Conservation (phyloP, 192 early-diverging fungal species). For the Diversispora eburnea region DNA sequence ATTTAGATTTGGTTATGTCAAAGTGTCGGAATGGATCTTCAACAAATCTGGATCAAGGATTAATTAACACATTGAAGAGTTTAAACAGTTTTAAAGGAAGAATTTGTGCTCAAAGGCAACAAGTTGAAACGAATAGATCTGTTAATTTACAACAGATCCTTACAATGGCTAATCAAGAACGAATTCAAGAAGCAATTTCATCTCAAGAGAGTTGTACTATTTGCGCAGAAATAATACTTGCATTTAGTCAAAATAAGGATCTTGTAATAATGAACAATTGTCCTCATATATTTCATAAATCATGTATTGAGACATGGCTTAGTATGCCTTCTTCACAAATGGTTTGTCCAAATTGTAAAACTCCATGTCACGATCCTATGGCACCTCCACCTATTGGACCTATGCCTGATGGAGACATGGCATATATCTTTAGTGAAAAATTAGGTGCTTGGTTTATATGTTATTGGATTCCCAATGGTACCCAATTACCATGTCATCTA, state of each 20-base stretch:
- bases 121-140: conserved; percentile 3
- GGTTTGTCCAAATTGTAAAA: conserved; percentile 25
- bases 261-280: conserved; percentile 24
- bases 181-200: conserved; percentile 8
- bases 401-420: conserved; percentile 37
- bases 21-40: not conserved
- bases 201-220: conserved; percentile 16
- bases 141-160: not conserved
- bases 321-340: conserved; percentile 14
- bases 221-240: conserved; percentile 3
- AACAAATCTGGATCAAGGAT: not conserved
- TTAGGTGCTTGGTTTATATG: conserved; percentile 38
- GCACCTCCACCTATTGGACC: conserved; percentile 31
- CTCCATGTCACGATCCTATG: conserved; percentile 17
- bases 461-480: conserved; percentile 28
- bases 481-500: conserved; percentile 6
- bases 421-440: conserved; percentile 37
- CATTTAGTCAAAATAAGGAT: not conserved
- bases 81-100: conserved; percentile 11
- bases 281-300: conserved; percentile 20
- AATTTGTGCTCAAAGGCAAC: conserved; percentile 1
- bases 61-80: conserved; percentile 2
- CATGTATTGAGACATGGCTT: conserved; percentile 20
- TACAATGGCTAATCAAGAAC: not conserved
- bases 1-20: conserved; percentile 8